Base-by-base conservation (phyloP, 2,329 filamentous ascomycete genomes). In the Curvularia sp. region DNA sequence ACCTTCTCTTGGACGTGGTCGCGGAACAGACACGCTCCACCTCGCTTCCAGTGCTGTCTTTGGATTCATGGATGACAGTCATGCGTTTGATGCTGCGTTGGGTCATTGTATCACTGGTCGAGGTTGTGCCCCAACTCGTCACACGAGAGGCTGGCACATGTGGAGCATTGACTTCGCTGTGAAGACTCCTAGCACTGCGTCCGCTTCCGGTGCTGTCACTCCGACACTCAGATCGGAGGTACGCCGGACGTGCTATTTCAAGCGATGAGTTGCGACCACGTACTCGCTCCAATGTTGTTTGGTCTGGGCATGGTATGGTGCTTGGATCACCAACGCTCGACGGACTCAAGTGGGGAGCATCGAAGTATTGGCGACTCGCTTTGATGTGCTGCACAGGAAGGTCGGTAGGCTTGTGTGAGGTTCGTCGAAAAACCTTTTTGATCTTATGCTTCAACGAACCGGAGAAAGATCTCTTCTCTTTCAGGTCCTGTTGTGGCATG, bases 41-140 rank as follows among this genome's bases (percentile, higher is more conserved):
- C 28, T 72, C 65, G 49, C 71, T 76, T 10, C 71, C 66, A 15
- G 74, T 68, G 30, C 75, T 77, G 49, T 75, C 72, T 53, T 74
- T 76, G 4, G 73, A 81, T 70, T 89, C 88, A 46, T 85, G 85
- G 68, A 90, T 89, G 24, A 88, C 81, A 1, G 87, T 88, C n/a
- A 90, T 76, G 1, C 86, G 82, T 66, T 89, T 79, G 73, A 58
- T 85, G 80, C 80, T 83, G 77, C 59, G 80, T 58, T 78, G 82
- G 58, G 72, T 85, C 5, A 82, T 75, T 2, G 85, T 82, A 2
- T 84, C 86, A 56, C 83, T 83, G 1, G 82, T 80, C 1, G 84
- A 85, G 0, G 89, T 90, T 60, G 87, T 86, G 4, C 84, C 85
- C 89, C 89, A 92, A 72, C 89, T 92, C 1, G 89, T 91, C 50